A percentile compares a stretch with the other conserved stretches of the same genome.
phyloP scores from a whole-genome alignment of 176 grass and related monocot species.

The maize (Zea mays) region Zm-B73-REFERENCE-NAM-5.0 NC_050101.1:43776001-43776500 shows the following conservation, averaged over 20 bases:
- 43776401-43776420: not conserved
- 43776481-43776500: too few species aligned
- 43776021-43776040: not conserved
- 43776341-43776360: conserved; percentile 45
- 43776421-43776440: not conserved
- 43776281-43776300: not conserved
- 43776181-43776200: not conserved
- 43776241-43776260: conserved; percentile 49
- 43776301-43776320: not conserved
- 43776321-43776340: not conserved
- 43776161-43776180: not conserved
- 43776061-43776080: not conserved
- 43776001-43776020: not conserved
- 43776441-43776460: not conserved
- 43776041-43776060: not conserved
- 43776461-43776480: not conserved
- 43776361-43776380: conserved; percentile 47
- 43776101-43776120: not conserved
- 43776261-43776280: conserved; percentile 9
- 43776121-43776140: not conserved
- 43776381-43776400: not conserved
- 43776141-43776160: not conserved
- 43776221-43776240: conserved; percentile 32
- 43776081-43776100: not conserved
- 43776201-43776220: not conserved